Evolutionary conservation across 1,139 yeast genomes (phyloP), one percentile per base, ranked within the genome.

Genomic region (Hansenula sp.): DNA sequence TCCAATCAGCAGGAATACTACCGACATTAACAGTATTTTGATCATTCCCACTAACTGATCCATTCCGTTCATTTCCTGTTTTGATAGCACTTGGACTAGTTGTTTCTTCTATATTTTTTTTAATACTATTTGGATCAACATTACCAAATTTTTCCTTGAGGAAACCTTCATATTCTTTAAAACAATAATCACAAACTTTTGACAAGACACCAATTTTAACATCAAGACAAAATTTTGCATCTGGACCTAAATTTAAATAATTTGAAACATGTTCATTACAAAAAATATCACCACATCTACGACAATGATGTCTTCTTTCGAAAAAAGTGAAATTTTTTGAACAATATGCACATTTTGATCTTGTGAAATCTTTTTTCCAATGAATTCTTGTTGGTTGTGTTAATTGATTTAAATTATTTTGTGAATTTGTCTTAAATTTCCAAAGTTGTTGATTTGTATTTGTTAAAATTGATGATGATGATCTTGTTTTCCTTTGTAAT

Each of bases 221-320:
- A 68, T 12, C 87, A 82, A 37, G 76, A 41, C 87, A 76, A 64
- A 85, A 78, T 56, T 81, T 75, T 22, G 95, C 92, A 52, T 77
- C 65, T 38, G 72, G 71, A 55, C 88, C 90, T 46, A 90, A 72
- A 54, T 69, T 66, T 27, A 77, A 56, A 39, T 65, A 56, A 53
- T 68, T 71, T 17, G 65, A 54, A 24, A 76, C 61, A 55, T 77
- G 79, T 43, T 79, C 83, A 39, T 82, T 81, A 63, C 97, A 90
- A 57, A 83, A 90, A 13, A 90, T 76, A 25, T 88, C 95, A 17
- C 97, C 97, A 66, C 97, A 90, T 56, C 86, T 82, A 39, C 97
- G 75, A 59, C 97, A 90, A 64, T 90, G 97, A 59, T 90, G 97
- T 44, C 94, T 78, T 47, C 97, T 75, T 53, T 89, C 95, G 61